Evolutionary conservation across 345 rosid species (phyloP).

Genomic region (Eucalyptus pauciflora): DNA sequence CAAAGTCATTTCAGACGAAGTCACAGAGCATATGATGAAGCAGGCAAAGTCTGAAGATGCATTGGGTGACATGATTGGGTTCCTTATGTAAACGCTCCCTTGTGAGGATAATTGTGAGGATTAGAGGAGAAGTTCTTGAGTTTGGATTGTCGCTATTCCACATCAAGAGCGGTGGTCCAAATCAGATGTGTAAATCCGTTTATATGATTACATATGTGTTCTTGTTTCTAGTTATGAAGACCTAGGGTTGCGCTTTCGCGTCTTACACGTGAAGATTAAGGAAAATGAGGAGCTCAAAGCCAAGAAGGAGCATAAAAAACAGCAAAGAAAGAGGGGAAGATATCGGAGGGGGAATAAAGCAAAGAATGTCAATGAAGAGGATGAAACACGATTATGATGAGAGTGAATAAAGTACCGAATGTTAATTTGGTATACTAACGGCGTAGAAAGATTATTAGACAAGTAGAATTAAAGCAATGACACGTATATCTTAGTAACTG

Average conservation of each 20-base stretch:
- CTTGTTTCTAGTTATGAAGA: no score
- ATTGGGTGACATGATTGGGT: constrained; percentile 7
- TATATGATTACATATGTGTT: no score
- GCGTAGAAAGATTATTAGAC: background rate
- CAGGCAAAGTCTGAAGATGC: background rate
- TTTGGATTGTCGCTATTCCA: no score
- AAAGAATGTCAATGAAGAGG: background rate
- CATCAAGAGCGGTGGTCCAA: no score
- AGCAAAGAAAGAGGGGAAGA: background rate
- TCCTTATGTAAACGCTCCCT: background rate
- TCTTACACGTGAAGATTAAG: background rate
- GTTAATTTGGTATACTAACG: no score
- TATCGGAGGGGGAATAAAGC: background rate
- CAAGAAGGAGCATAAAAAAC: background rate
- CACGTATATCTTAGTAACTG: background rate
- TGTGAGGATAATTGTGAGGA: no score
- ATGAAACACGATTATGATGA: background rate
- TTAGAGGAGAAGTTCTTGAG: no score
- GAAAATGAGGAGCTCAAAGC: constrained; percentile 6
- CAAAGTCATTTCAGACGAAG: constrained; percentile 30
- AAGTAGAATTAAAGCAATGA: background rate
- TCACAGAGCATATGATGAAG: constrained; percentile 30
- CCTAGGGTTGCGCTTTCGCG: no score
- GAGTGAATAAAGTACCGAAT: background rate
- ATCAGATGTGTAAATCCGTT: no score